Evolutionary conservation across 1,139 yeast genomes (phyloP), one percentile per base, ranked within the genome.

Genomic region (Zygosaccharomyces pseudobailii): DNA sequence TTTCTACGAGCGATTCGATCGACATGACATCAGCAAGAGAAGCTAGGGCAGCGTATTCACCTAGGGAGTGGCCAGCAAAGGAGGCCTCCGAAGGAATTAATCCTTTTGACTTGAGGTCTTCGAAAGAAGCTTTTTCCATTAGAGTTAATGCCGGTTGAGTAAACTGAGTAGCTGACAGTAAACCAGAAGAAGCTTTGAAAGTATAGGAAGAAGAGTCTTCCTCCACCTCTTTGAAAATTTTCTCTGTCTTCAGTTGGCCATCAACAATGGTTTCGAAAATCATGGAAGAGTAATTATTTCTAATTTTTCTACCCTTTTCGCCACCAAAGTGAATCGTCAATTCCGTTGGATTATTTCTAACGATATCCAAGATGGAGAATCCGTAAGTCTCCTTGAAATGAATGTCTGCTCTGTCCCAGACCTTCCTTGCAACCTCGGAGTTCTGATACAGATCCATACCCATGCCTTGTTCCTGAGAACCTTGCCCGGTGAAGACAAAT

Each of bases 391-490:
- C 78, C 68, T 88, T 78, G 76, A 94, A 92, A 71, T 94, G 98
- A 54, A 72, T 71, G 67, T 92, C 98, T 53, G 99, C 99, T 68
- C 89, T 86, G 70, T 92, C 97, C 98, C 99, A 92, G 54, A 92
- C 97, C 55, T 80, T 82, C 64, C 83, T 84, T 50, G 99, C 98
- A 68, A 94, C 97, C 36, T 80, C 88, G 46, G 96, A 87, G 43
- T 88, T 78, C 56, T 82, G 84, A 71, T 92, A 92, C 67, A 92
- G 79, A 71, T 94, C 98, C 99, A 92, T 92, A 76, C 99, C 98
- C 99, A 92, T 92, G 68, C 97, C 97, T 76, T 94, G 98, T 71
- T 94, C 98, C 74, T 92, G 98, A 51, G 98, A 90, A 69, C 99
- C 99, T 78, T 92, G 99, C 68, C 98, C 99, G 58, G 99, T 92